Percentiles rank a stretch among this genome's conserved stretches.
Evolutionary conservation across 768 basidiomycete species (phyloP).

Genomic region (Lepiota venenata): DNA sequence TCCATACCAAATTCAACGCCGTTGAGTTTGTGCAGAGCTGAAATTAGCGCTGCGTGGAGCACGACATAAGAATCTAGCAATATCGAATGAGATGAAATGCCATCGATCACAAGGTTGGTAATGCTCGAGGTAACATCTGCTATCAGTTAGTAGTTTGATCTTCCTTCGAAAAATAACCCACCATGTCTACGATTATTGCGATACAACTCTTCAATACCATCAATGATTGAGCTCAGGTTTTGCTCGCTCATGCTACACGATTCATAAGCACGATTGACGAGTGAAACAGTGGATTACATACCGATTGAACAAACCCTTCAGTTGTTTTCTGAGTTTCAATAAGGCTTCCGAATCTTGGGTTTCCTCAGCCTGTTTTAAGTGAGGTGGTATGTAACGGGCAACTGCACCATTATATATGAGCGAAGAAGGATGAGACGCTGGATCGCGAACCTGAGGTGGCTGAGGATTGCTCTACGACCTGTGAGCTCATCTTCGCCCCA

Average conservation of each 20-base stretch:
- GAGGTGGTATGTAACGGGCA: constrained; percentile 75
- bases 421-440: not conserved
- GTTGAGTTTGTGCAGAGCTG: constrained; percentile 73
- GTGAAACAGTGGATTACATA: constrained; percentile 23
- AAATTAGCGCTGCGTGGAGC: constrained; percentile 82
- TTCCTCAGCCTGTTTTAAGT: constrained; percentile 47
- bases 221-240: constrained; percentile 75
- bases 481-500: constrained; percentile 7
- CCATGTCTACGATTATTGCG: constrained; percentile 77
- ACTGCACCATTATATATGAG: constrained; percentile 22
- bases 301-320: constrained; percentile 90
- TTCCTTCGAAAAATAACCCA: constrained; percentile 24
- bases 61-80: constrained; percentile 88
- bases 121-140: constrained; percentile 81
- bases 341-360: constrained; percentile 32
- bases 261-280: not conserved
- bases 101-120: constrained; percentile 71
- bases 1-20: constrained; percentile 85
- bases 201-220: constrained; percentile 73
- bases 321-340: constrained; percentile 63
- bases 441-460: constrained; percentile 9
- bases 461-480: not conserved
- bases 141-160: not conserved
- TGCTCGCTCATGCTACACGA: constrained; percentile 78
- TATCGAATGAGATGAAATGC: constrained; percentile 76